Conservation (phyloP, 2,329 filamentous ascomycete species). For the Penicillium sumatraense region DNA sequence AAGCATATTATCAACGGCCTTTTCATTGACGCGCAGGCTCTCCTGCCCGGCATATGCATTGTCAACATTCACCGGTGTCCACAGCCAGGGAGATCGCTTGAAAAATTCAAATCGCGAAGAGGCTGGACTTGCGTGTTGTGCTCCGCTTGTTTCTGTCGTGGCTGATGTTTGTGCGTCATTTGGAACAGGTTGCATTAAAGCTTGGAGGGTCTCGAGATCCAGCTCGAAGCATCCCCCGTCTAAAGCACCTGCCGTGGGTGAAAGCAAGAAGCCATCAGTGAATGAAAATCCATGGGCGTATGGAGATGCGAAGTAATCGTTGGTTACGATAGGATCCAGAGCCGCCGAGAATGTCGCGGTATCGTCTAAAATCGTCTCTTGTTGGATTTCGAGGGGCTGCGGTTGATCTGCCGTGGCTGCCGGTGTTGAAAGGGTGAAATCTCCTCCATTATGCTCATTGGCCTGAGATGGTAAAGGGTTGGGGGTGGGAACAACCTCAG, state of each 20-base stretch:
- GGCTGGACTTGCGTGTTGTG: background rate
- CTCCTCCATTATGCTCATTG: too few relatives aligned
- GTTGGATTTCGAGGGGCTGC: too few relatives aligned
- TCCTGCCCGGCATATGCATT: conserved; percentile 4
- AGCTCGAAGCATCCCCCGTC: conserved; percentile 1
- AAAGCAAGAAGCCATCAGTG: background rate
- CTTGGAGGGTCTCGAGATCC: background rate
- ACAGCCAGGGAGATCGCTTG: conserved; percentile 1
- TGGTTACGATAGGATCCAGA: too few relatives aligned
- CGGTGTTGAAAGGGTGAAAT: too few relatives aligned
- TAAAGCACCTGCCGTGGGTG: background rate
- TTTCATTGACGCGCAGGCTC: conserved; percentile 2
- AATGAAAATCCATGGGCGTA: background rate
- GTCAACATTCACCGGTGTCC: background rate
- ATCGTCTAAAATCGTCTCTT: too few relatives aligned
- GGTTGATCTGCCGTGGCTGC: too few relatives aligned
- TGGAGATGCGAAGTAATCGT: background rate
- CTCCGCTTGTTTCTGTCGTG: background rate
- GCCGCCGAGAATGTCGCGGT: too few relatives aligned
- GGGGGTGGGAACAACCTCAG: background rate
- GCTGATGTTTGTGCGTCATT: too few relatives aligned
- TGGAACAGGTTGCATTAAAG: background rate
- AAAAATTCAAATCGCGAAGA: conserved; percentile 2
- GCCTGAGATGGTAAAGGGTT: too few relatives aligned
- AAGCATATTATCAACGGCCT: background rate